phyloP scores from a whole-genome alignment of 2,329 filamentous ascomycete genomes.

The Pseudogymnoascus sp. region DNA sequence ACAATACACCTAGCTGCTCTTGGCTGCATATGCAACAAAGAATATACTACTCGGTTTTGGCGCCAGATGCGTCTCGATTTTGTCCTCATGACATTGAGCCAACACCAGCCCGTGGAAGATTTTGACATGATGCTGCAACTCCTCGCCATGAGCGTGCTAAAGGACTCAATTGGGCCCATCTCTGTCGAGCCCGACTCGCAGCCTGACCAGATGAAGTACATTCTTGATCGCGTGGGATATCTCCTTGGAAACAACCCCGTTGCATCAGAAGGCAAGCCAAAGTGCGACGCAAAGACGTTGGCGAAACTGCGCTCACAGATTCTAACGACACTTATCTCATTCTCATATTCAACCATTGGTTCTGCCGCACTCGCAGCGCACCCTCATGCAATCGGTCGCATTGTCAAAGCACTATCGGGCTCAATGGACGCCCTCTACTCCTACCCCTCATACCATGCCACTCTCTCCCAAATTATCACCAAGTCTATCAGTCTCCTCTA shows the following conservation, averaged over 20 bases:
- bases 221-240: conserved; percentile 32
- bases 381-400: conserved; percentile 59
- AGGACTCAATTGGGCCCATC: conserved; percentile 59
- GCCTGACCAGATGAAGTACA: conserved; percentile 33
- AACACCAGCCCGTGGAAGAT: conserved; percentile 55
- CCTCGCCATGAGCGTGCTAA: conserved; percentile 56
- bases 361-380: conserved; percentile 59
- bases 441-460: conserved; percentile 23
- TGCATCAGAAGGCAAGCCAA: conserved; percentile 19
- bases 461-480: conserved; percentile 43
- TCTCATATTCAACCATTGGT: conserved; percentile 55
- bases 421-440: conserved; percentile 56
- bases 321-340: conserved; percentile 47
- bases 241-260: conserved; percentile 36
- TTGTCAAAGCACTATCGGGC: conserved; percentile 69
- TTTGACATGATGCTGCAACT: conserved; percentile 57
- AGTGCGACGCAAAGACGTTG: conserved; percentile 19
- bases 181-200: conserved; percentile 34
- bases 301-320: conserved; percentile 27
- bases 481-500: conserved; percentile 52
- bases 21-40: conserved; percentile 41
- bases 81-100: conserved; percentile 57
- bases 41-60: conserved; percentile 38
- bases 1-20: conserved; percentile 57
- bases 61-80: conserved; percentile 56